phyloP scores from a whole-genome alignment of 495 filamentous ascomycete species.

The Parathielavia appendiculata region DNA sequence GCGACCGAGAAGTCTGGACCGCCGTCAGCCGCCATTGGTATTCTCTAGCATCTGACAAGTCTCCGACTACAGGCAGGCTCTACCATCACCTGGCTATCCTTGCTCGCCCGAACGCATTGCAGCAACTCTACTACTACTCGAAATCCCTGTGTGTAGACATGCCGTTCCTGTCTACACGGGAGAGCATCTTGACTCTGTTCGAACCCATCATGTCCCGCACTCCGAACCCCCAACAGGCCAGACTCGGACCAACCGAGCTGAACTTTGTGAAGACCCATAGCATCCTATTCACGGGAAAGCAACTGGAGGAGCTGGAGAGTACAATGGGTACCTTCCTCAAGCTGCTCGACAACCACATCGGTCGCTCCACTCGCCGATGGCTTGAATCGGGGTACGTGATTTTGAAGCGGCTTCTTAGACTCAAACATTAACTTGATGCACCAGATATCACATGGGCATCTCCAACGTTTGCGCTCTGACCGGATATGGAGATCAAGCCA shows the following conservation, averaged over 20 bases:
- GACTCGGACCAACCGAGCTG: conserved; percentile 32
- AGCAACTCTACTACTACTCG: conserved; percentile 70
- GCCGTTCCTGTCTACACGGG: conserved; percentile 58
- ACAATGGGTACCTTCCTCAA: conserved; percentile 48
- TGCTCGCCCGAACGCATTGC: conserved; percentile 64
- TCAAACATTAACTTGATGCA: conserved; percentile 36
- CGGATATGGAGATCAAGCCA: conserved; percentile 37
- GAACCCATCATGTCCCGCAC: conserved; percentile 53
- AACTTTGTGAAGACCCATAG: conserved; percentile 62
- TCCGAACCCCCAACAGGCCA: conserved; percentile 37
- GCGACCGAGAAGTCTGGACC: conserved; percentile 74
- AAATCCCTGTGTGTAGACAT: conserved; percentile 46
- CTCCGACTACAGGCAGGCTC: conserved; percentile 63
- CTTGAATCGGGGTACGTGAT: conserved; percentile 53
- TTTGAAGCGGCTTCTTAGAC: neutral
- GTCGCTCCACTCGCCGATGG: conserved; percentile 52
- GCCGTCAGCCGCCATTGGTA: conserved; percentile 77
- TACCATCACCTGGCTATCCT: conserved; percentile 85
- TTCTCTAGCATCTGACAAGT: conserved; percentile 65
- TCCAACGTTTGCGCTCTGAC: conserved; percentile 40
- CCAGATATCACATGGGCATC: conserved; percentile 54
- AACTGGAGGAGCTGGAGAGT: conserved; percentile 43
- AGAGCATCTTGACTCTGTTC: conserved; percentile 67
- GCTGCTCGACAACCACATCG: conserved; percentile 56
- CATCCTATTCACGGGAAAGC: conserved; percentile 56